A percentile compares a stretch with the other conserved stretches of the same genome.
These are phyloP conservation scores for Xylariaceae sp. DNA, from an alignment of 2,329 filamentous ascomycete genomes.

Conservation along the genomic window DNA sequence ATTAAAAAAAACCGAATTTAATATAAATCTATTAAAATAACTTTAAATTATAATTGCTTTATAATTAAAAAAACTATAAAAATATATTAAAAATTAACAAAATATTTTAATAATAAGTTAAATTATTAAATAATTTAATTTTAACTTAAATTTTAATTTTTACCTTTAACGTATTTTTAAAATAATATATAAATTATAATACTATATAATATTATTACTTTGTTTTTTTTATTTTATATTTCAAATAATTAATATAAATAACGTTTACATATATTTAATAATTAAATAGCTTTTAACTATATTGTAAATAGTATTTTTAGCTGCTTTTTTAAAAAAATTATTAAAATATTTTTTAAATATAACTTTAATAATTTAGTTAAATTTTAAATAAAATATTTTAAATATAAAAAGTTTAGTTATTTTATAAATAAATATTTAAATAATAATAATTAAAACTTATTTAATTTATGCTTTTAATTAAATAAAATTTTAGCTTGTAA, in stretches of 20 bases:
- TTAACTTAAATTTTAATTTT: neutral
- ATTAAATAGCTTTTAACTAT: too few relatives aligned
- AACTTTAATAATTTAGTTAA: too few relatives aligned
- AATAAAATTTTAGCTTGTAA: neutral
- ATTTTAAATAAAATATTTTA: neutral
- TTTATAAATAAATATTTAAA: neutral
- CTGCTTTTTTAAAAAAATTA: neutral
- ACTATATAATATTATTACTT: too few relatives aligned
- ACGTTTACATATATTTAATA: neutral
- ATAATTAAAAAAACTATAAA: neutral
- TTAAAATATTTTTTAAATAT: too few relatives aligned
- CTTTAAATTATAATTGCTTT: neutral
- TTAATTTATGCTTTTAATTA: neutral
- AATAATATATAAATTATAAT: neutral
- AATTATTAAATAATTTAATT: neutral
- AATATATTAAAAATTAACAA: neutral
- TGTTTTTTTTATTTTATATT: neutral
- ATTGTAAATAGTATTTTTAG: too few relatives aligned
- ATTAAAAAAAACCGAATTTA: neutral
- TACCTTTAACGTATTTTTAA: neutral
- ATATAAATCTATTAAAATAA: constrained; percentile 1
- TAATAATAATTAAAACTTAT: neutral
- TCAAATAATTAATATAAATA: neutral
- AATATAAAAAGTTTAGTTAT: neutral
- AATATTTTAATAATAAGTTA: neutral